These are phyloP conservation scores for Ceratobasidium sp. DNA, from an alignment of 1,284 basidiomycete species.

Conservation along the genomic window DNA sequence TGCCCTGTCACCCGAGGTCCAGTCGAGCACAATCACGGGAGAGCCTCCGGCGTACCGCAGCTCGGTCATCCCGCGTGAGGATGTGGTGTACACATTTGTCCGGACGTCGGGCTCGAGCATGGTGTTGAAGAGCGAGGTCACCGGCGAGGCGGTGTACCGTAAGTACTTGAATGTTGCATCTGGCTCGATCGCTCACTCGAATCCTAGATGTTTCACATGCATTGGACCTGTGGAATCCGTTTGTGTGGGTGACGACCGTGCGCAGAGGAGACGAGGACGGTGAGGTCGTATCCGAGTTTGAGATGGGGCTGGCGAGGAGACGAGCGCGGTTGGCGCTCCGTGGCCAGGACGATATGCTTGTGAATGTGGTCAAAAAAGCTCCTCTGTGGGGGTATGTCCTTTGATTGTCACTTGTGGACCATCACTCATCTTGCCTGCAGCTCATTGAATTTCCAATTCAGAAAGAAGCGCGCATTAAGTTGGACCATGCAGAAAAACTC, in stretches of 20 bases:
- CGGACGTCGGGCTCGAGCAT: background rate
- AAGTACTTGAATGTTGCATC: background rate
- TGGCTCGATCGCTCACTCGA: background rate
- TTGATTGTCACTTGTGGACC: background rate
- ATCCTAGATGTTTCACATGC: conserved; percentile 21
- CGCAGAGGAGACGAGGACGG: conserved; percentile 33
- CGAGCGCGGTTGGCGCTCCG: conserved; percentile 27
- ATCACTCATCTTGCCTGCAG: background rate
- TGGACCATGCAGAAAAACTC: conserved; percentile 38
- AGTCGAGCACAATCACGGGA: conserved; percentile 14
- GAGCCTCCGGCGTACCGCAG: conserved; percentile 24
- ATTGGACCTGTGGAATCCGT: conserved; percentile 30
- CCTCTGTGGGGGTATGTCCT: conserved; percentile 23
- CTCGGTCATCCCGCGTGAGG: conserved; percentile 31
- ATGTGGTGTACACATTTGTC: conserved; percentile 29
- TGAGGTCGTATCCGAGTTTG: conserved; percentile 32
- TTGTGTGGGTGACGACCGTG: conserved; percentile 34
- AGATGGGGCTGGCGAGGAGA: conserved; percentile 32
- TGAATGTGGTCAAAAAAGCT: conserved; percentile 34
- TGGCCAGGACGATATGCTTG: conserved; percentile 37
- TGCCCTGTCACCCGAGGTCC: conserved; percentile 22
- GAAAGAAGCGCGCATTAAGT: conserved; percentile 24
- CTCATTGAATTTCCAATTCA: conserved; percentile 35
- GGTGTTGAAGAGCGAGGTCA: conserved; percentile 34
- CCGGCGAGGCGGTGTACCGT: conserved; percentile 31